These are phyloP conservation scores for Beta corolliflora DNA, from an alignment of 179 eudicot species.

Conservation along the genomic window DNA sequence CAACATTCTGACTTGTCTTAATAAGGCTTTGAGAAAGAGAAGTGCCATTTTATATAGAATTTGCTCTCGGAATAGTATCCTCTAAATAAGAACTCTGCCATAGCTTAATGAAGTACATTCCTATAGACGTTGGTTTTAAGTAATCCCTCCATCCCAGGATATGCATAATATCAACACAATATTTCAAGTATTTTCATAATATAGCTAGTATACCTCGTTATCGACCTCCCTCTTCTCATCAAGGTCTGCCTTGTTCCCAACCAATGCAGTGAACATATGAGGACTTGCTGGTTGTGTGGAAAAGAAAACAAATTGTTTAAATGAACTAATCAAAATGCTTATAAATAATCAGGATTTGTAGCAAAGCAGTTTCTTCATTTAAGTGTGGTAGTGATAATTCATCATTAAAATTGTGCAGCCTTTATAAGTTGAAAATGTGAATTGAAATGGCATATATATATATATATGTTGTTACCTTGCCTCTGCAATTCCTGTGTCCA, in stretches of 20 bases:
- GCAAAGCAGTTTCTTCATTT: neutral
- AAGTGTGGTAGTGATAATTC: too few species aligned
- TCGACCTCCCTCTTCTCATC: constrained; percentile 54
- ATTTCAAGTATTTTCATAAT: neutral
- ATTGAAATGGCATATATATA: too few species aligned
- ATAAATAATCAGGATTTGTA: neutral
- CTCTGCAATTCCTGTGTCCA: constrained; percentile 72
- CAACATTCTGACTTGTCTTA: too few species aligned
- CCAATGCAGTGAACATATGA: constrained; percentile 53
- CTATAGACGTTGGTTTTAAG: too few species aligned
- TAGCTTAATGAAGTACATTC: too few species aligned
- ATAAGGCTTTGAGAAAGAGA: too few species aligned
- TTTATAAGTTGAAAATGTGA: neutral
- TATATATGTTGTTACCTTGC: constrained; percentile 49
- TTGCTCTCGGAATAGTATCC: too few species aligned
- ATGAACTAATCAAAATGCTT: neutral
- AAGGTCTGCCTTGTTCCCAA: constrained; percentile 77
- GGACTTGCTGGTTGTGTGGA: constrained; percentile 49
- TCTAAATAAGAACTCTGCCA: too few species aligned
- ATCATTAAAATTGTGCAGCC: too few species aligned
- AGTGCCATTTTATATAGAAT: too few species aligned
- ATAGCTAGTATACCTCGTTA: constrained; percentile 46
- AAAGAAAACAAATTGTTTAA: neutral
- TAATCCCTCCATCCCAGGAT: too few species aligned
- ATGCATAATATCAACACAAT: neutral